Conservation (phyloP, 768 basidiomycete genomes). For the Trametes gibbosa region DNA sequence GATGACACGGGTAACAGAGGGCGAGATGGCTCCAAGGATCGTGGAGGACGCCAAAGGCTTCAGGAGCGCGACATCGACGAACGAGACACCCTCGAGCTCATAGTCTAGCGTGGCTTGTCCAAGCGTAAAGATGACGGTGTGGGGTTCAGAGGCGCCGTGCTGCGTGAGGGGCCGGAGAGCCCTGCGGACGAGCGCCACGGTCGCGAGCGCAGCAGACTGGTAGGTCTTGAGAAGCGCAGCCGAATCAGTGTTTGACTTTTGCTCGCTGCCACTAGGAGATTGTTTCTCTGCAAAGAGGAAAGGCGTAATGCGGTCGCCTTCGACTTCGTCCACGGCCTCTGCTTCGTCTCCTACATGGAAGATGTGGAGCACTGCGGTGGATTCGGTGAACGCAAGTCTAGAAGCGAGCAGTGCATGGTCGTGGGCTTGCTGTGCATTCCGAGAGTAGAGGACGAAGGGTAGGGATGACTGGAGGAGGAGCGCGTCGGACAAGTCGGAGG, state of each 20-base stretch:
- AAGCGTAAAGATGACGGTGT: conserved; percentile 69
- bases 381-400: conserved; percentile 66
- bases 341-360: conserved; percentile 53
- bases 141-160: conserved; percentile 53
- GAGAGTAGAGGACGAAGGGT: conserved; percentile 80
- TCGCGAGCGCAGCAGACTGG: conserved; percentile 64
- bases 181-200: conserved; percentile 59
- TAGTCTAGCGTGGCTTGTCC: conserved; percentile 47
- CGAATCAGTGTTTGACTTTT: conserved; percentile 18
- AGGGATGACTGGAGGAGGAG: conserved; percentile 76
- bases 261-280: conserved; percentile 28
- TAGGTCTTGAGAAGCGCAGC: conserved; percentile 52
- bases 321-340: conserved; percentile 46
- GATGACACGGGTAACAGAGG: conserved; percentile 62
- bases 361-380: conserved; percentile 80
- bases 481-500: conserved; percentile 68
- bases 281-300: conserved; percentile 54
- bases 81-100: conserved; percentile 54
- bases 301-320: conserved; percentile 55
- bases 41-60: conserved; percentile 61
- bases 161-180: conserved; percentile 54
- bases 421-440: conserved; percentile 76
- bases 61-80: conserved; percentile 65
- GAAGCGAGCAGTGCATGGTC: conserved; percentile 88
- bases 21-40: conserved; percentile 58